These are phyloP conservation scores for Bipolaris gigantea DNA, from an alignment of 2,329 filamentous ascomycete species.

Conservation along the genomic window DNA sequence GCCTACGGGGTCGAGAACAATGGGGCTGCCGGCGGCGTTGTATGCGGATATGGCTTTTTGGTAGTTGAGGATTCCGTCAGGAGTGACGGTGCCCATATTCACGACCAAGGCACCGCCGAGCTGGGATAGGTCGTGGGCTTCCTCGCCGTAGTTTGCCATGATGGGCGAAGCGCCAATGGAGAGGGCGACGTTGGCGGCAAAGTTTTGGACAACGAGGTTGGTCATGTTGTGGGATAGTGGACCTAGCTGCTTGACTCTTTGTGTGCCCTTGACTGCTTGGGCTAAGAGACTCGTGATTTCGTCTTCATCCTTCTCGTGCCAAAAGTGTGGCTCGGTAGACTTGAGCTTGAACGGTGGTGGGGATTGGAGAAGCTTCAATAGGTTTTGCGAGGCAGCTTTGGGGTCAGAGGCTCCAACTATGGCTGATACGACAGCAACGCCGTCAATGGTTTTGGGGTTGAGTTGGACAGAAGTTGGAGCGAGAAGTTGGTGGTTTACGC, in stretches of 20 bases:
- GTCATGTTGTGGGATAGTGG: conserved; percentile 97
- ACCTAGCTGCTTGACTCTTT: conserved; percentile 61
- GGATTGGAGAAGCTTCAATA: conserved; percentile 59
- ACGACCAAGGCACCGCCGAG: conserved; percentile 80
- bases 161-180: conserved; percentile 86
- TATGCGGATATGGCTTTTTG: conserved; percentile 75
- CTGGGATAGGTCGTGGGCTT: conserved; percentile 77
- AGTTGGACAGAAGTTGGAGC: conserved; percentile 31
- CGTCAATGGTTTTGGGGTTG: conserved; percentile 66
- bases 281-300: conserved; percentile 16
- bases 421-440: conserved; percentile 86
- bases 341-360: conserved; percentile 29
- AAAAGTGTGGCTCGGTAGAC: conserved; percentile 21
- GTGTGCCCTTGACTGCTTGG: conserved; percentile 53
- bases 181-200: conserved; percentile 87
- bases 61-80: conserved; percentile 72
- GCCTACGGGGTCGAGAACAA: conserved; percentile 88
- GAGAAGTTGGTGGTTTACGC: conserved; percentile 71
- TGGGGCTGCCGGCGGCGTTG: conserved; percentile 72
- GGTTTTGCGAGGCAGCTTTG: conserved; percentile 60
- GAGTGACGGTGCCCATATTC: conserved; percentile 92
- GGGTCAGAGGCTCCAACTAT: conserved; percentile 76
- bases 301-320: conserved; percentile 22
- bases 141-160: conserved; percentile 85
- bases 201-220: conserved; percentile 92